phyloP scores from a whole-genome alignment of 2,329 filamentous ascomycete species.

The Stromatinia cepivora region DNA sequence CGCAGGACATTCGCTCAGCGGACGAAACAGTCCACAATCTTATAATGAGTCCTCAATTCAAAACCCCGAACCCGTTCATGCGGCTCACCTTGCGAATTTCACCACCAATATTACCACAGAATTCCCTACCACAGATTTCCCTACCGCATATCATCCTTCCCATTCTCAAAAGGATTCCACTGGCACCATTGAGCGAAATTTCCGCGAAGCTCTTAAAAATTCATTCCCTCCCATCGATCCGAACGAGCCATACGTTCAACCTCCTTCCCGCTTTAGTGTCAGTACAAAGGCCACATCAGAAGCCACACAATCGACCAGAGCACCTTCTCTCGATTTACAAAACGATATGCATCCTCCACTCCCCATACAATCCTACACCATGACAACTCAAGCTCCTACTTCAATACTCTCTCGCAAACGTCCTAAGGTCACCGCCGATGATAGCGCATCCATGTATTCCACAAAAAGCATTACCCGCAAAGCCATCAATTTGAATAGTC shows the following conservation, averaged over 20 bases:
- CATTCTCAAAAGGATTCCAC: constrained; percentile 27
- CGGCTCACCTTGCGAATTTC: constrained; percentile 2
- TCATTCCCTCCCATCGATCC: constrained; percentile 24
- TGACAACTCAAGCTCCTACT: constrained; percentile 23
- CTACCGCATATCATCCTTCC: constrained; percentile 4
- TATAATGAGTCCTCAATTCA: constrained; percentile 17
- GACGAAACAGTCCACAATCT: constrained; percentile 26
- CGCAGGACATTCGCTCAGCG: constrained; percentile 27
- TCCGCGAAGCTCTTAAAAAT: constrained; percentile 34
- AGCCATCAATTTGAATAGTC: constrained; percentile 32
- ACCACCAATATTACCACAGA: background rate
- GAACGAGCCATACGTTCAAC: constrained; percentile 36
- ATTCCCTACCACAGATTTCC: constrained; percentile 5
- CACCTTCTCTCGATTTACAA: constrained; percentile 27
- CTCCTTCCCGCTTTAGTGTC: constrained; percentile 40
- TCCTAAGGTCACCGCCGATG: constrained; percentile 29
- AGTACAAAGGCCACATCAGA: constrained; percentile 40
- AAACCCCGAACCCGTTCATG: constrained; percentile 6
- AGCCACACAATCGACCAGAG: constrained; percentile 34
- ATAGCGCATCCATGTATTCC: constrained; percentile 14
- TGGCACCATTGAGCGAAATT: constrained; percentile 36
- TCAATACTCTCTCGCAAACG: constrained; percentile 39
- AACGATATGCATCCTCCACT: constrained; percentile 23
- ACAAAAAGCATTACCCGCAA: constrained; percentile 34
- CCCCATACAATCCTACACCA: constrained; percentile 16